A percentile compares a stretch with the other conserved stretches of the same genome.
Conservation (phyloP, 345 rosid species). For the Cochlearia excelsa region DNA sequence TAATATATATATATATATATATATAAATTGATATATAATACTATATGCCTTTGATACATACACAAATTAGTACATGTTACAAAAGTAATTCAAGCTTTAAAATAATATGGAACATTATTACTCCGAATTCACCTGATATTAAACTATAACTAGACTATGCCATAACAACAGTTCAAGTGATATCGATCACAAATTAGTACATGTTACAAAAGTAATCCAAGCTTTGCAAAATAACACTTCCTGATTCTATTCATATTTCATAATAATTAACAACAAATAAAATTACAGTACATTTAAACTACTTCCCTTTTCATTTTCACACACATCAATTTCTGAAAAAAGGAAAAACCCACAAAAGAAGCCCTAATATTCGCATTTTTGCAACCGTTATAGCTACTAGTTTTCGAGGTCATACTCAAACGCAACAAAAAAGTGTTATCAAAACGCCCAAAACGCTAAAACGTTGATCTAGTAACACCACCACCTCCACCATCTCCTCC, state of each 20-base stretch:
- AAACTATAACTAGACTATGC: no score
- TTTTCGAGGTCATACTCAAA: constrained; percentile 21
- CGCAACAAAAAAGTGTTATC: constrained; percentile 28
- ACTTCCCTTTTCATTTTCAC: constrained; percentile 8
- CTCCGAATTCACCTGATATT: no score
- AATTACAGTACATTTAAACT: no score
- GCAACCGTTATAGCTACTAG: constrained; percentile 16
- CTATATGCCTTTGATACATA: not conserved
- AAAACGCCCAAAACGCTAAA: constrained; percentile 40
- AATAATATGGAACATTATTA: not conserved
- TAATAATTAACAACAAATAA: not conserved
- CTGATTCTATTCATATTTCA: constrained; percentile 7
- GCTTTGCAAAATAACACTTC: constrained; percentile 4
- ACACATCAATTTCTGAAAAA: constrained; percentile 13
- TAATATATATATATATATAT: no score
- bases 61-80: constrained; percentile 11
- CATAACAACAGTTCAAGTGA: no score
- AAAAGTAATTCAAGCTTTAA: constrained; percentile 1
- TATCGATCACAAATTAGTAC: constrained; percentile 1
- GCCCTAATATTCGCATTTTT: constrained; percentile 27
- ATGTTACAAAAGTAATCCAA: not conserved
- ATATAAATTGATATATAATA: not conserved
- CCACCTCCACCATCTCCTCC: constrained; percentile 26
- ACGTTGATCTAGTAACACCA: constrained; percentile 43
- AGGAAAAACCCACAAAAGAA: not conserved